Base-by-base conservation (phyloP, 2,329 filamentous ascomycete genomes). In the Dothistroma pini region DNA sequence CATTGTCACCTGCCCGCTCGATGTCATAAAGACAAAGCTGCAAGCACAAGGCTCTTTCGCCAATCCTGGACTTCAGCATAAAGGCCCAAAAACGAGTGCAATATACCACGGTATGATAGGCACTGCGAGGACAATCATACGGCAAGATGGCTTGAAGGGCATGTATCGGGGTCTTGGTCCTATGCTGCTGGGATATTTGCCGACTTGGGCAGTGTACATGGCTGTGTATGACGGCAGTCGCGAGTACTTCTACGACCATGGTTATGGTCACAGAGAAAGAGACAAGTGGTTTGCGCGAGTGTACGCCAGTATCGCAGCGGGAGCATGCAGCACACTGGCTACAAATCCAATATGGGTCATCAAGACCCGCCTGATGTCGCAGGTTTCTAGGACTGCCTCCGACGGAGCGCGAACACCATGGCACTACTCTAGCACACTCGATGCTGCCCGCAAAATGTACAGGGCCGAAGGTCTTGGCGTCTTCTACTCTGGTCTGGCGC, bases 321-420 rank as follows among this genome's bases (percentile, higher is more conserved):
- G 95, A 57, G 92, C 87, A 63, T 96, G 90, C 78, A 97, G 93
- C 68, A 99, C 95, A 4, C 83, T 97, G 65, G 89, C 89, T 64
- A 99, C 95, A 25, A 99, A 97, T 75, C 95, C 95, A 0, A 99
- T 99, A 63, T 99, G 95, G 95, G 95, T 99, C 41, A 96, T 99
- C 79, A 99, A 99, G 78, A 99, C 95, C 54, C 85, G 95, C 68
- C 84, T 99, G 69, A 97, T 97, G 95, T 96, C 95, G 41, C 95
- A 97, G 79, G 89, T 87, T 22, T 87, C 84, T 66, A 75, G 80
- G 41, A 81, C 79, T 63, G 80, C 83, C 66, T 81, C 77, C 34
- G 80, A 78, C 71, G 76, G 78, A 59, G 78, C 85, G 56, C 83
- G 86, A 58, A 83, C 86, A n/a, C 88, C 88, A 32, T 97, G 93